Percentiles rank a stretch among this genome's conserved stretches.
Evolutionary conservation across 139 green algal genomes (phyloP).

Genomic region (Micromonas pusilla): DNA sequence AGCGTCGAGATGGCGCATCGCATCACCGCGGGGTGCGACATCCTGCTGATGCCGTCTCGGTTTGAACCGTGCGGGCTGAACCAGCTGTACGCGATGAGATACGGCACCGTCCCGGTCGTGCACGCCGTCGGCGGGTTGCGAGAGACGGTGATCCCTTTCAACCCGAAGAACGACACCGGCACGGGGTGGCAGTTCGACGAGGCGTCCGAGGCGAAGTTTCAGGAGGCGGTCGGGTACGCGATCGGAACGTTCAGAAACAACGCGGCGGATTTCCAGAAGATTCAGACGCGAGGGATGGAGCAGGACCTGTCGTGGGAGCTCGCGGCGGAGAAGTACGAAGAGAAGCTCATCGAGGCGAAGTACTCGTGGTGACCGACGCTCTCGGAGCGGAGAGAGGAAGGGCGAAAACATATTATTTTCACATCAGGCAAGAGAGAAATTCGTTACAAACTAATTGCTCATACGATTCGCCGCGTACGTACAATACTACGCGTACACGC

Average conservation of each 20-base stretch:
- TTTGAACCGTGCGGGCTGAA: conserved; percentile 89
- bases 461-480: too few relatives aligned
- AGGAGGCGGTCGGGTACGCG: conserved; percentile 5
- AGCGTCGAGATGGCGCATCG: conserved; percentile 68
- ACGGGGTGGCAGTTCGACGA: conserved; percentile 45
- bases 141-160: conserved; percentile 51
- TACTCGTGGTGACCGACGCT: conserved; percentile 9
- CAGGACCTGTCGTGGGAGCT: conserved; percentile 83
- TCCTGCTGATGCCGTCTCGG: conserved; percentile 78
- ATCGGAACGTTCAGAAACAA: conserved; percentile 14
- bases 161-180: conserved; percentile 40
- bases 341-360: conserved; percentile 58
- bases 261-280: not conserved
- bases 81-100: conserved; percentile 64
- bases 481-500: too few relatives aligned
- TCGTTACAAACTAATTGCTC: too few relatives aligned
- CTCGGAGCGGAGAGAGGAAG: too few relatives aligned
- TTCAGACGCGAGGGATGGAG: conserved; percentile 63
- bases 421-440: too few relatives aligned
- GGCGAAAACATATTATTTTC: too few relatives aligned
- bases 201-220: conserved; percentile 12
- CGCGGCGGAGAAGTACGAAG: conserved; percentile 82
- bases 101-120: conserved; percentile 79
- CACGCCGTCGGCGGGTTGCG: conserved; percentile 71
- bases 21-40: conserved; percentile 73